A percentile compares a stretch with the other conserved stretches of the same genome.
phyloP scores from a whole-genome alignment of 208 protist species.

The Crithidia bombi region DNA sequence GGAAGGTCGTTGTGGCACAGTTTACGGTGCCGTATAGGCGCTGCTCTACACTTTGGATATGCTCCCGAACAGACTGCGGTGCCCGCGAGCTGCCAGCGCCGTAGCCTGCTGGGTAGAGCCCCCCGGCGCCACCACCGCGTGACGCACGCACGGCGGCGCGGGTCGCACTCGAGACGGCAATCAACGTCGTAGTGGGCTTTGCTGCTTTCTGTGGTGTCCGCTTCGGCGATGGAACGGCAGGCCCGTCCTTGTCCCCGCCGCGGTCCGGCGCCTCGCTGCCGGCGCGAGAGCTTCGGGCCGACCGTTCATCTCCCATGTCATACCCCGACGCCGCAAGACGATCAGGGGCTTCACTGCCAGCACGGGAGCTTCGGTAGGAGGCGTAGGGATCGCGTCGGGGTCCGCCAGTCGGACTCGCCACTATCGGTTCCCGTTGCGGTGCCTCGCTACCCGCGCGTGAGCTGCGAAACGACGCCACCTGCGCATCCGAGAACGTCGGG shows the following conservation, averaged over 20 bases:
- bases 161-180: conserved; percentile 6
- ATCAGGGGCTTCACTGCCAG: conserved; percentile 55
- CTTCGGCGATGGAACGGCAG: conserved; percentile 28
- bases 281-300: conserved; percentile 45
- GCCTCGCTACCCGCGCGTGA: conserved; percentile 59
- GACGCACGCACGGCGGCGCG: conserved; percentile 5
- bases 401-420: conserved; percentile 13
- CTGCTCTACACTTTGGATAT: conserved; percentile 41
- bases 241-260: conserved; percentile 12
- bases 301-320: conserved; percentile 22
- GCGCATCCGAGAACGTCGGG: conserved; percentile 25
- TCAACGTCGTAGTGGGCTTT: conserved; percentile 21
- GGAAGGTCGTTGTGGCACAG: conserved; percentile 48
- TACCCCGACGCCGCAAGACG: conserved; percentile 18
- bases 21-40: conserved; percentile 61
- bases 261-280: conserved; percentile 51
- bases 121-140: conserved; percentile 1
- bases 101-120: neutral
- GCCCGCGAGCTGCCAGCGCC: neutral
- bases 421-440: conserved; percentile 37
- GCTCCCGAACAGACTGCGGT: conserved; percentile 27
- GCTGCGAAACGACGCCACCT: conserved; percentile 44
- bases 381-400: conserved; percentile 14
- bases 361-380: conserved; percentile 41
- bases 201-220: conserved; percentile 26